Evolutionary conservation across 192 early-diverging fungal genomes (phyloP).

Genomic region (Gryganskiella cystojenkinii): DNA sequence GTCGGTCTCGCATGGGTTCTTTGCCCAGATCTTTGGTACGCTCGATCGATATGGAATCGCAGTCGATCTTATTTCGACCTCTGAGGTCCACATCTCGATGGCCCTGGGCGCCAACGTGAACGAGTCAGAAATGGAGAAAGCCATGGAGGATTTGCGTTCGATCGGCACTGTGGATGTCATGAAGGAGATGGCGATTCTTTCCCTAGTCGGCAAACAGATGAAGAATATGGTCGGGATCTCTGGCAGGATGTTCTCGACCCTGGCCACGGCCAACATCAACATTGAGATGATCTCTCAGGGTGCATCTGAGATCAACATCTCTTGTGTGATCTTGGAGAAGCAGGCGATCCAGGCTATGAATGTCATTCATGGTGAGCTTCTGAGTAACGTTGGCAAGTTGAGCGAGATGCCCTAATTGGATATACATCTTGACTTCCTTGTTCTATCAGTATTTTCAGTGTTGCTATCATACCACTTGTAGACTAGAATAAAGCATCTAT

Average conservation of each 20-base stretch:
- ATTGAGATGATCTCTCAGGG: conserved; percentile 99
- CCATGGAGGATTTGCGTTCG: conserved; percentile 81
- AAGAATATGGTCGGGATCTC: conserved; percentile 97
- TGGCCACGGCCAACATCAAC: conserved; percentile 90
- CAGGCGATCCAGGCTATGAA: conserved; percentile 79
- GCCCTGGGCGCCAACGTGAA: conserved; percentile 70
- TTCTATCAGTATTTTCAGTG: too few relatives aligned
- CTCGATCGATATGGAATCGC: conserved; percentile 93
- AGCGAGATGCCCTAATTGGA: not conserved
- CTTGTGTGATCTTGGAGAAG: conserved; percentile 90
- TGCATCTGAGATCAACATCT: conserved; percentile 98
- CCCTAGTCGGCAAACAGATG: conserved; percentile 97
- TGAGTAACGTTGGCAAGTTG: conserved; percentile 53
- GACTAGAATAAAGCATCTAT: too few relatives aligned
- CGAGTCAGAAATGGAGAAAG: conserved; percentile 80
- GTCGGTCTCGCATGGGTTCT: conserved; percentile 95
- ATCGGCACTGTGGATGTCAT: conserved; percentile 89
- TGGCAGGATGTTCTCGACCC: conserved; percentile 91
- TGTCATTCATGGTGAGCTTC: conserved; percentile 88
- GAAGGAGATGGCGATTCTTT: conserved; percentile 93
- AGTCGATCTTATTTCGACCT: conserved; percentile 94
- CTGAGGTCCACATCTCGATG: conserved; percentile 94
- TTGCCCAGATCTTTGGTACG: conserved; percentile 94
- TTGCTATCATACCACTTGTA: too few relatives aligned
- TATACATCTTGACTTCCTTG: too few relatives aligned